These are phyloP conservation scores for Eucalyptus albens DNA, from an alignment of 345 rosid species.

Conservation along the genomic window DNA sequence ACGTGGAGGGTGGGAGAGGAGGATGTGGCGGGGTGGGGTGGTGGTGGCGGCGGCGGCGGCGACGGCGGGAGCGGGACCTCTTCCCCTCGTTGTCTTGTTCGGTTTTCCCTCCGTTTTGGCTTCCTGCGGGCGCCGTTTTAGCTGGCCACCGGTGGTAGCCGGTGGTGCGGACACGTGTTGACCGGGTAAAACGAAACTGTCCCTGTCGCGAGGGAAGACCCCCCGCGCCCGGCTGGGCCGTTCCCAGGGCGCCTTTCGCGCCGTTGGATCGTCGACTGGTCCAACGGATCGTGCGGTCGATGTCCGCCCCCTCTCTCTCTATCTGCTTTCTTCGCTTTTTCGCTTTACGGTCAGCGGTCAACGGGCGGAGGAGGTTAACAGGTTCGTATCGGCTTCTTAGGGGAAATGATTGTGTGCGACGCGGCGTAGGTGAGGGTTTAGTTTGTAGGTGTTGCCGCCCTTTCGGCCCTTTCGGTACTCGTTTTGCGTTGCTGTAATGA, in stretches of 20 bases:
- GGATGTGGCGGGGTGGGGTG: background rate
- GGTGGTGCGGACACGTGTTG: constrained; percentile 23
- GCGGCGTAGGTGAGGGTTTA: background rate
- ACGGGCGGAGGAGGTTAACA: background rate
- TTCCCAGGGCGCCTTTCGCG: background rate
- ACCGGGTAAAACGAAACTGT: background rate
- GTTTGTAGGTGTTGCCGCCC: background rate
- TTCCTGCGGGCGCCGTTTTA: background rate
- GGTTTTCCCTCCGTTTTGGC: background rate
- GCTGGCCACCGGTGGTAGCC: background rate
- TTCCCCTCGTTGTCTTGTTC: background rate
- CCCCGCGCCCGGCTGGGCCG: background rate
- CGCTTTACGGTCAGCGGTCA: background rate
- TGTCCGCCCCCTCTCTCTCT: background rate
- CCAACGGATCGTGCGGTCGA: background rate
- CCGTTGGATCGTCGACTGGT: background rate
- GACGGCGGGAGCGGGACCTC: background rate
- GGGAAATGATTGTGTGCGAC: background rate
- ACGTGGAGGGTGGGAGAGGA: background rate
- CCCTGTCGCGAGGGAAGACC: background rate
- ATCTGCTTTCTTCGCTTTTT: background rate
- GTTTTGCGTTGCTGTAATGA: background rate
- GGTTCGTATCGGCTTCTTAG: background rate
- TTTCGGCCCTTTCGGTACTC: background rate
- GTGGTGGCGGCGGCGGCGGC: background rate